Percentiles rank a stretch among this genome's conserved stretches.
These are phyloP conservation scores for Kodamaea neixiangensis DNA, from an alignment of 805 yeast species.

Conservation along the genomic window DNA sequence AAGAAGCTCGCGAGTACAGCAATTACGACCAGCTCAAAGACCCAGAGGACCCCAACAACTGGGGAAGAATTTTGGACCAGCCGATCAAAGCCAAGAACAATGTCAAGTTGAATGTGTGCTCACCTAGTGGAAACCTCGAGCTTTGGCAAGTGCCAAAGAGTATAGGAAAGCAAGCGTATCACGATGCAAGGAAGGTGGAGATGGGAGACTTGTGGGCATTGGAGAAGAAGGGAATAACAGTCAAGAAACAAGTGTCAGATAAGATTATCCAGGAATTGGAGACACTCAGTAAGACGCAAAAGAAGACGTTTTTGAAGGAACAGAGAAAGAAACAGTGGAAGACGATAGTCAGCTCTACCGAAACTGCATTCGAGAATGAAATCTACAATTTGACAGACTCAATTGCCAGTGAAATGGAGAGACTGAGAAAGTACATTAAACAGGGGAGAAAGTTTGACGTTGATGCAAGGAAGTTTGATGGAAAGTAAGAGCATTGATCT, in stretches of 20 bases:
- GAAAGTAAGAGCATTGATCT: not conserved
- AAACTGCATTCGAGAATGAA: slow-evolving; percentile 29
- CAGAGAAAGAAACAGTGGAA: slow-evolving; percentile 36
- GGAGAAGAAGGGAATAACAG: slow-evolving; percentile 36
- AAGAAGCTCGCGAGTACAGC: slow-evolving; percentile 33
- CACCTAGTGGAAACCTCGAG: slow-evolving; percentile 77
- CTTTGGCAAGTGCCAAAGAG: slow-evolving; percentile 87
- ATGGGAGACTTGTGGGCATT: slow-evolving; percentile 86
- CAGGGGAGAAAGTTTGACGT: slow-evolving; percentile 33
- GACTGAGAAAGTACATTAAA: slow-evolving; percentile 30
- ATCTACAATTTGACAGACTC: slow-evolving; percentile 28
- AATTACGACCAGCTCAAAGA: slow-evolving; percentile 20
- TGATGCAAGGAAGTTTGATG: slow-evolving; percentile 13
- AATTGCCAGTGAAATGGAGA: slow-evolving; percentile 34
- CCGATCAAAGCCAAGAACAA: slow-evolving; percentile 84
- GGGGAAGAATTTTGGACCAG: slow-evolving; percentile 73
- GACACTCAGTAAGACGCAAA: slow-evolving; percentile 36
- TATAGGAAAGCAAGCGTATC: slow-evolving; percentile 69
- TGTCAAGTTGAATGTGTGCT: slow-evolving; percentile 76
- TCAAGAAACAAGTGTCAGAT: slow-evolving; percentile 32
- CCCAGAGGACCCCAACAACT: slow-evolving; percentile 35
- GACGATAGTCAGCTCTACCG: slow-evolving; percentile 28
- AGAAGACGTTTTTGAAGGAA: slow-evolving; percentile 40
- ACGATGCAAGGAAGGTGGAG: slow-evolving; percentile 85
- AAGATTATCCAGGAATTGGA: slow-evolving; percentile 36